phyloP scores from a whole-genome alignment of 129 eudicot genomes.

The Logfia minima region DNA sequence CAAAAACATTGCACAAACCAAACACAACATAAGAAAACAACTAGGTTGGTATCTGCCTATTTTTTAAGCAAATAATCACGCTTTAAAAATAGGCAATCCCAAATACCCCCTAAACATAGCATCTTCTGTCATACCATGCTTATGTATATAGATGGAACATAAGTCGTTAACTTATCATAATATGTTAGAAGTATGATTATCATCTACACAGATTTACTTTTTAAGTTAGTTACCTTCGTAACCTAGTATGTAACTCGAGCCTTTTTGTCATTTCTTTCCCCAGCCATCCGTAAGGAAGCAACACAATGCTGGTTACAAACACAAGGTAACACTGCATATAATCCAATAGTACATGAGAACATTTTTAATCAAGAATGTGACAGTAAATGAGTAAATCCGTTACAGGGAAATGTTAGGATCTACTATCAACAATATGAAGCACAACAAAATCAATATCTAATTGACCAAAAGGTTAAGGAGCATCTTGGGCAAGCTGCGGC shows the following conservation, averaged over 20 bases:
- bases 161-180: not conserved
- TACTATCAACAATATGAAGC: not conserved
- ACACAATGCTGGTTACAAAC: conserved; percentile 6
- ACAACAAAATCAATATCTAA: conserved; percentile 1
- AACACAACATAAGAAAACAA: not conserved
- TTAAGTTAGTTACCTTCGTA: not conserved
- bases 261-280: not conserved
- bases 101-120: not conserved
- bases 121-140: not conserved
- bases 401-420: not conserved
- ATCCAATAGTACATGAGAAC: not conserved
- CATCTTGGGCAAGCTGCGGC: conserved; percentile 25
- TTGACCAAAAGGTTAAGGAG: conserved; percentile 5
- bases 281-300: conserved; percentile 98
- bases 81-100: not conserved
- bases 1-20: too few species aligned
- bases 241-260: not conserved
- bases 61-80: not conserved
- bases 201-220: not conserved
- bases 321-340: not conserved
- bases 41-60: not conserved
- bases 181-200: not conserved
- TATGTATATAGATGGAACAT: not conserved
- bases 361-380: not conserved
- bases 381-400: not conserved